phyloP scores from a whole-genome alignment of 129 eudicot genomes.

The Helianthus annuus region HanXRQr2.0-SUNRISE NC_035446.2:105599043-105599542 shows the following conservation, averaged over 20 bases:
- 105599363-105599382: constrained; percentile 22
- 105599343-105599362: constrained; percentile 22
- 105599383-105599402: not conserved
- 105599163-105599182: constrained; percentile 35
- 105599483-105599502: constrained; percentile 22
- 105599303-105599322: not conserved
- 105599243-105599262: constrained; percentile 48
- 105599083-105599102: constrained; percentile 49
- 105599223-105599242: constrained; percentile 75
- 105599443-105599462: constrained; percentile 7
- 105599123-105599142: constrained; percentile 34
- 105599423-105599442: constrained; percentile 1
- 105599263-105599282: constrained; percentile 64
- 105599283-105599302: constrained; percentile 25
- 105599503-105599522: not conserved
- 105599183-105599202: constrained; percentile 50
- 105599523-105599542: not conserved
- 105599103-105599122: constrained; percentile 37
- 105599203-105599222: constrained; percentile 70
- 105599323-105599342: constrained; percentile 16
- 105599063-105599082: constrained; percentile 90
- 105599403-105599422: not conserved
- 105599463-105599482: not conserved
- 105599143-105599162: constrained; percentile 45
- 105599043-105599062: not conserved